phyloP scores from a whole-genome alignment of 2,329 filamentous ascomycete genomes.

The Trichoderma semiorbis region DNA sequence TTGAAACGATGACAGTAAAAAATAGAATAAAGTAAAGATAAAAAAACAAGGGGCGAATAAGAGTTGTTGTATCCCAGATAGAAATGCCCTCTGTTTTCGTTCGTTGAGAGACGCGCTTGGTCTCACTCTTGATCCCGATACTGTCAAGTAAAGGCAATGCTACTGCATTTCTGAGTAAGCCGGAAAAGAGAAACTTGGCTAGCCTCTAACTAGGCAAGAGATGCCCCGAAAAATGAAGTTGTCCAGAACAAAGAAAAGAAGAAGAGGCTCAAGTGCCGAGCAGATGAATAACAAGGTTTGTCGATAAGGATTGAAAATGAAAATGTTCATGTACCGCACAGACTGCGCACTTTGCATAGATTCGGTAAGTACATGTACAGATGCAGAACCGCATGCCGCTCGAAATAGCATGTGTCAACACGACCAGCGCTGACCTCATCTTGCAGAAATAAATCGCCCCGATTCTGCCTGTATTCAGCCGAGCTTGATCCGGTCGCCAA shows the following conservation, averaged over 20 bases:
- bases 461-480: neutral
- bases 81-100: neutral
- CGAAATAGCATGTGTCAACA: neutral
- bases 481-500: constrained; percentile 18
- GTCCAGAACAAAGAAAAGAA: neutral
- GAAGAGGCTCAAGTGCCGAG: neutral
- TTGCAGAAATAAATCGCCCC: neutral
- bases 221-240: neutral
- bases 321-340: neutral
- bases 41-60: neutral
- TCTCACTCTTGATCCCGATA: neutral
- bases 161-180: neutral
- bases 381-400: neutral
- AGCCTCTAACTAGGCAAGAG: neutral
- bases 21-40: neutral
- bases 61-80: neutral
- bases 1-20: neutral
- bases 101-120: neutral
- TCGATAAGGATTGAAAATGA: neutral
- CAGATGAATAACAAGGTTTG: neutral
- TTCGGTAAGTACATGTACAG: neutral
- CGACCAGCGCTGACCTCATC: constrained; percentile 11
- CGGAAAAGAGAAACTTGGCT: constrained; percentile 1
- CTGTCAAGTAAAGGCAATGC: neutral
- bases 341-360: neutral